A percentile compares a stretch with the other conserved stretches of the same genome.
phyloP scores from a whole-genome alignment of 1,139 yeast genomes.

The Suhomyces maxii region DNA sequence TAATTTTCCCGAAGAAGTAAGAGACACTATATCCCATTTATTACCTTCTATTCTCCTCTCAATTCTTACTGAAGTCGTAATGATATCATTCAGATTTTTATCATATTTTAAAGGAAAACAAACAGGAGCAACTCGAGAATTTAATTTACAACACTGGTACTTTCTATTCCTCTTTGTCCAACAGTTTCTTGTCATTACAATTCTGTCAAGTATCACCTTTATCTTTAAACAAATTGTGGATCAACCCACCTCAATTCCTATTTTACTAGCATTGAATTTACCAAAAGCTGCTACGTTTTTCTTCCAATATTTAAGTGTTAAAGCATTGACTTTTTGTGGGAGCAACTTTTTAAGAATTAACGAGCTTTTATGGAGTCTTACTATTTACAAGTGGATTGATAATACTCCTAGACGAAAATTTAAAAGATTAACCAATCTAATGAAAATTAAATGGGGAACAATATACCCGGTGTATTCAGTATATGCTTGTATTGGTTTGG shows the following conservation, averaged over 20 bases:
- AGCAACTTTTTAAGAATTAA: conserved; percentile 59
- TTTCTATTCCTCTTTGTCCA: conserved; percentile 74
- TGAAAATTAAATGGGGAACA: conserved; percentile 70
- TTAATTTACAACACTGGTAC: conserved; percentile 67
- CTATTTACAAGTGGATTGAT: conserved; percentile 41
- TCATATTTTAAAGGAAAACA: conserved; percentile 51
- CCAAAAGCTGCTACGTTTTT: conserved; percentile 85
- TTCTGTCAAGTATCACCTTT: conserved; percentile 76
- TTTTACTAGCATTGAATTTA: conserved; percentile 66
- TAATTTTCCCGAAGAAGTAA: conserved; percentile 51
- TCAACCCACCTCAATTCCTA: conserved; percentile 72
- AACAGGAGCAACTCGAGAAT: conserved; percentile 57
- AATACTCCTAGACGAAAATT: conserved; percentile 63
- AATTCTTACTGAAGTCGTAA: conserved; percentile 55
- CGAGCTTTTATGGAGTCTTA: conserved; percentile 40
- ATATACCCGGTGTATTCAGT: conserved; percentile 74
- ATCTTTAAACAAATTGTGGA: conserved; percentile 64
- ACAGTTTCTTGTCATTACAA: conserved; percentile 78
- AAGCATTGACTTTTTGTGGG: conserved; percentile 75
- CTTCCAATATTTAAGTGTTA: conserved; percentile 67
- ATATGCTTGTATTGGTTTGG: conserved; percentile 72
- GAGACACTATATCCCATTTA: conserved; percentile 55
- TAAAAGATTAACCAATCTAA: conserved; percentile 41
- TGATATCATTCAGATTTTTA: conserved; percentile 50
- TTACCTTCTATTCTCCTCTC: conserved; percentile 63